Evolutionary conservation across 2,329 filamentous ascomycete genomes (phyloP), one percentile per base, ranked within the genome.

Genomic region (Zymoseptoria tritici): DNA sequence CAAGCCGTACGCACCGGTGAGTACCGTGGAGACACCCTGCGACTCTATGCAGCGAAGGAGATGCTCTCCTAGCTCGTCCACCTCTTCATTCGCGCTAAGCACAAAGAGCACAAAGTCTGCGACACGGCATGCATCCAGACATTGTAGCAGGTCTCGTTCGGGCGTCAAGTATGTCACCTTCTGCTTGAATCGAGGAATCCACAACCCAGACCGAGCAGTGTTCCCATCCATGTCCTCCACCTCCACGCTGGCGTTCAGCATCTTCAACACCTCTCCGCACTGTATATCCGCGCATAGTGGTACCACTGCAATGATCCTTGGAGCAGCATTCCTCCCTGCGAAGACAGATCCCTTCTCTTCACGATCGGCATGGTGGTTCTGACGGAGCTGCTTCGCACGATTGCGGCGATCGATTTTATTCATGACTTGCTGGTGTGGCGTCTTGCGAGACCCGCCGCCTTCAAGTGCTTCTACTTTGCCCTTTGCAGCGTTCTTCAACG

Each of bases 351-450:
- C 86, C 56, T 91, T 88, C 67, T 89, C 88, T 54, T 88, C 81
- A 71, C 94, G 89, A 68, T 94, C 91, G 71, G 86, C 86, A 71
- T 91, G 86, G 76, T 97, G 97, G 67, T 86, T 81, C 63, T 89
- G 79, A 70, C 93, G 89, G 74, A 88, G 86, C 80, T 99, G 94
- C 76, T 93, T 93, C 68, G 91, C 90, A 79, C 96, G 91, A 76
- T 99, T 97, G 69, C 91, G 87, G 61, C 94, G 88, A 76, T 96
- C 91, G 74, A 99, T 84, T 77, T 97, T 99, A 60, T 91, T 96
- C 90, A 97, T 93, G 77, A 97, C 85, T 78, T 96, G 91, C 74
- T 99, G 94, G 74, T 96, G 91, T 58, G 90, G 90, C 16, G 93
- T 96, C 76, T 90, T 95, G 71, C 93, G 86, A 68, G 81, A 80